Conservation (phyloP, 495 filamentous ascomycete genomes). For the Penicillium canariense region DNA sequence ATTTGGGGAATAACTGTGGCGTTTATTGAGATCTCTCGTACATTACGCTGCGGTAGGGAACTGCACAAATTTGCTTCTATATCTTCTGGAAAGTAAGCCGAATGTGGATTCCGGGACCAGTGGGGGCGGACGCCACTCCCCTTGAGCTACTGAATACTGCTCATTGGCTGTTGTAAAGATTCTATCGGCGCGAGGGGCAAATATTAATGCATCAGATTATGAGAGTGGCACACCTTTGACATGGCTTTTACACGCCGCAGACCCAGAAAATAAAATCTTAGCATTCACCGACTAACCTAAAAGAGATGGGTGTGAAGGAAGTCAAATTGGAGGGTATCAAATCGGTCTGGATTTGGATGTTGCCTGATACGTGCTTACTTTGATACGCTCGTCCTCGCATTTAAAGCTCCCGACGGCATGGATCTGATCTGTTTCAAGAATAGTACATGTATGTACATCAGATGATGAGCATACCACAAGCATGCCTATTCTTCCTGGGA, state of each 20-base stretch:
- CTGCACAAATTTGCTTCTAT: no score
- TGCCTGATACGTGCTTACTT: not conserved
- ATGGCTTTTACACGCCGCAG: not conserved
- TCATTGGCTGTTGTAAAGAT: not conserved
- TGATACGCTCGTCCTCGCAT: not conserved
- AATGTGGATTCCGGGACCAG: not conserved
- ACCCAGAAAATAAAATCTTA: not conserved
- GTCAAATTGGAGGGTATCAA: not conserved
- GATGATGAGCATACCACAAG: not conserved
- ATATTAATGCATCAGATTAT: not conserved
- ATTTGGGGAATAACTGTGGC: no score
- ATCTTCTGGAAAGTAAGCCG: not conserved
- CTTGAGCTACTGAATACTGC: not conserved
- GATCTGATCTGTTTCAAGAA: not conserved
- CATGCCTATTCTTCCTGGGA: no score
- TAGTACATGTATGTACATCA: not conserved
- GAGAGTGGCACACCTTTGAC: not conserved
- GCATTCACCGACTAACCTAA: not conserved
- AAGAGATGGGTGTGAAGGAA: not conserved
- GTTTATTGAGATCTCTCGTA: no score
- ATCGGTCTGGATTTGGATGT: not conserved
- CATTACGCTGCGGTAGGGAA: no score
- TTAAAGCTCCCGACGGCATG: not conserved
- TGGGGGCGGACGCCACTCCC: not conserved
- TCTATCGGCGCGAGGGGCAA: not conserved